These are phyloP conservation scores for Lipomyces lipofer DNA, from an alignment of 805 yeast genomes.

Conservation along the genomic window DNA sequence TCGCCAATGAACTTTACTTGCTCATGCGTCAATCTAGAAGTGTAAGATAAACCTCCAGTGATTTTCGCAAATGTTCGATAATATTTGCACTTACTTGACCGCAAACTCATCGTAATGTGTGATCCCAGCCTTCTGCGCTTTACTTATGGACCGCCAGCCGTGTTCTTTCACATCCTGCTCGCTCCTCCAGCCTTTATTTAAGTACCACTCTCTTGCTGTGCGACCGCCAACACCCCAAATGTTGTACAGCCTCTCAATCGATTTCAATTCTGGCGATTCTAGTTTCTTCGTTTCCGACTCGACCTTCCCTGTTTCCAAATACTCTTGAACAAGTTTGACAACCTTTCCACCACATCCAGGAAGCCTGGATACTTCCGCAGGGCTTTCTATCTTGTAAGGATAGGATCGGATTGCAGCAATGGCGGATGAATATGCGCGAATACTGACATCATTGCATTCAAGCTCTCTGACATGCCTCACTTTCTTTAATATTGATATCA, in stretches of 20 bases:
- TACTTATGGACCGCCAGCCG: slow-evolving; percentile 17
- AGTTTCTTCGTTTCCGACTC: slow-evolving; percentile 19
- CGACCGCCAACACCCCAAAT: slow-evolving; percentile 32
- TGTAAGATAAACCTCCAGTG: background rate
- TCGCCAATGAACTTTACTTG: slow-evolving; percentile 23
- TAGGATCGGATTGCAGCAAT: slow-evolving; percentile 28
- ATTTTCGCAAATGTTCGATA: background rate
- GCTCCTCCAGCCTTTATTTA: slow-evolving; percentile 22
- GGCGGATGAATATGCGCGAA: slow-evolving; percentile 31
- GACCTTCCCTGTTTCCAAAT: slow-evolving; percentile 23
- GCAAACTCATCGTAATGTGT: slow-evolving; percentile 28
- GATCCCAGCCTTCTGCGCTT: slow-evolving; percentile 25
- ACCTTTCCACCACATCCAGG: slow-evolving; percentile 32
- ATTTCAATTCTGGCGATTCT: slow-evolving; percentile 15
- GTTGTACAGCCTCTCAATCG: slow-evolving; percentile 15
- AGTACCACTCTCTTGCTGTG: slow-evolving; percentile 28
- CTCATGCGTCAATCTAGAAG: slow-evolving; percentile 12
- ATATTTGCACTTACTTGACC: slow-evolving; percentile 6
- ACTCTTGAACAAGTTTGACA: slow-evolving; percentile 22
- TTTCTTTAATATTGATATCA: slow-evolving; percentile 1
- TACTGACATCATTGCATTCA: slow-evolving; percentile 20
- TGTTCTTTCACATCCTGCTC: slow-evolving; percentile 23
- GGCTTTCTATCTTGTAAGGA: slow-evolving; percentile 20
- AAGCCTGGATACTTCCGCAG: slow-evolving; percentile 13
- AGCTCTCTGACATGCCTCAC: slow-evolving; percentile 27